These are phyloP conservation scores for Colletotrichum filicis DNA, from an alignment of 2,329 filamentous ascomycete species.

Conservation along the genomic window DNA sequence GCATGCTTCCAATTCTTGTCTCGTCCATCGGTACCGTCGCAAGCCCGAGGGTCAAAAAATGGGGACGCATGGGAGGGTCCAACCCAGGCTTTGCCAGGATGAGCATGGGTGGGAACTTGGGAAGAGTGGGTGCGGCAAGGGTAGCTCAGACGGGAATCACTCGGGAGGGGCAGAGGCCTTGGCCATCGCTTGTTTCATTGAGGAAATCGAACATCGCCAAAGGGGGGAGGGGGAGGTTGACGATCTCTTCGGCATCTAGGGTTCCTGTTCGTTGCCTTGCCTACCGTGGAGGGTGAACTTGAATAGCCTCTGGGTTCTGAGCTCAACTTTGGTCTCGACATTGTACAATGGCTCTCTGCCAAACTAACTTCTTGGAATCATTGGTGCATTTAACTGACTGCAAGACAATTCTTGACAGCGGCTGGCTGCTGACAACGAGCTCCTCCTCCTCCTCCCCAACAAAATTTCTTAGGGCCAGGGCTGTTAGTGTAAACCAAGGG, in stretches of 20 bases:
- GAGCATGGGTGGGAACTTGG: constrained; percentile 5
- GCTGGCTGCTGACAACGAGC: neutral
- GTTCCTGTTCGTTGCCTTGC: neutral
- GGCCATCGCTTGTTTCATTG: constrained; percentile 31
- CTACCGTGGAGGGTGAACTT: neutral
- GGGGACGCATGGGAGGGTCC: constrained; percentile 17
- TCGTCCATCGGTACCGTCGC: constrained; percentile 31
- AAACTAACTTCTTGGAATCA: neutral
- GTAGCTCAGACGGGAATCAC: constrained; percentile 32
- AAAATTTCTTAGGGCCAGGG: constrained; percentile 10
- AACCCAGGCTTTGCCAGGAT: constrained; percentile 10
- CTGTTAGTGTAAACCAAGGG: neutral
- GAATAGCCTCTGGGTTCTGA: neutral
- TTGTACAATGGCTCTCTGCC: neutral
- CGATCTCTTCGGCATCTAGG: constrained; percentile 9
- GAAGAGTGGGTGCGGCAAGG: constrained; percentile 25
- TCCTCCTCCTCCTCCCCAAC: neutral
- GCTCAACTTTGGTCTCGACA: neutral
- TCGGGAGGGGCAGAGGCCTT: constrained; percentile 27
- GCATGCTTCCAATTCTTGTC: constrained; percentile 19
- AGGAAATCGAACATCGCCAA: constrained; percentile 10
- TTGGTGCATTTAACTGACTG: neutral
- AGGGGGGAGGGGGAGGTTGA: neutral
- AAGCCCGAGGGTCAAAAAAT: constrained; percentile 28
- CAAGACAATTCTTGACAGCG: neutral